Conservation (phyloP, 2,329 filamentous ascomycete species). For the Xylariaceae sp. region DNA sequence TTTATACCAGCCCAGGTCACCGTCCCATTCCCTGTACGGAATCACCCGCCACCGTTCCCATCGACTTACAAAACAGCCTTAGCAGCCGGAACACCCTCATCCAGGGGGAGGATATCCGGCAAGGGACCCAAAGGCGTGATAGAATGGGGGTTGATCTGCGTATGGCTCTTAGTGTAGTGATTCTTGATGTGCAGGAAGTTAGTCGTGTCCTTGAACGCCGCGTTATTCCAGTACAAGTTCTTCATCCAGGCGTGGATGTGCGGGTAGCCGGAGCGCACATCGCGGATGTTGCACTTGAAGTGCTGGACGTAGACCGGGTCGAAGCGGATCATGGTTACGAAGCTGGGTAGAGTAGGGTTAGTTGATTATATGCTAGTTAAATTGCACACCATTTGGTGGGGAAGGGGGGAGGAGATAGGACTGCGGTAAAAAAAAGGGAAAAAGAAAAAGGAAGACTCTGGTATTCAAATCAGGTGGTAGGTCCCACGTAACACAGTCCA, state of each 20-base stretch:
- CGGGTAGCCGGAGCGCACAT: conserved; percentile 82
- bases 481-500: no score
- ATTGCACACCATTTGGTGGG: neutral
- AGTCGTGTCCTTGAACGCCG: conserved; percentile 77
- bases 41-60: no score
- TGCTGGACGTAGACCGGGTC: conserved; percentile 77
- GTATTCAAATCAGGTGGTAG: no score
- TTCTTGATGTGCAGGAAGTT: conserved; percentile 95
- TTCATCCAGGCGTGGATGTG: conserved; percentile 76
- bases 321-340: conserved; percentile 31
- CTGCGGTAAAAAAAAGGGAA: neutral
- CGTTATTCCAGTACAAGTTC: conserved; percentile 76
- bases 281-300: conserved; percentile 82
- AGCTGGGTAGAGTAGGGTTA: conserved; percentile 22
- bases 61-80: no score
- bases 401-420: neutral
- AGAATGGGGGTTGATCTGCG: conserved; percentile 61
- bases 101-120: conserved; percentile 73
- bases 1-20: no score
- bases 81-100: conserved; percentile 69
- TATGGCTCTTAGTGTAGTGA: conserved; percentile 60
- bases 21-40: no score
- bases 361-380: neutral
- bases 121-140: conserved; percentile 85
- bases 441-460: neutral